Conservation (phyloP, 345 rosid genomes). For the Acer yangbiense region DNA sequence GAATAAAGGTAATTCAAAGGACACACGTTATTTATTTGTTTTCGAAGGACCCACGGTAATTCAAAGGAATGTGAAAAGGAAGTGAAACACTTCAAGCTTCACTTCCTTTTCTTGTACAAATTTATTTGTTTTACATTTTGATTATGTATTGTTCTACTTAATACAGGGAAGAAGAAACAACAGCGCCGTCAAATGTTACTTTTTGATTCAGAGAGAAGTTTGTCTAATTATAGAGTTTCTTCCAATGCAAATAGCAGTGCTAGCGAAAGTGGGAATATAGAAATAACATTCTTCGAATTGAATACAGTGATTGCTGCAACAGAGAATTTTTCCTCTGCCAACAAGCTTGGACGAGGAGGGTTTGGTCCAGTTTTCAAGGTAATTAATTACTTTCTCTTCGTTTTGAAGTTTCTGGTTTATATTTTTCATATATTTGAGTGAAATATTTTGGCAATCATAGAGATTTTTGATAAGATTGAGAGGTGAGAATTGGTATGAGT, state of each 20-base stretch:
- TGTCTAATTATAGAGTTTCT: background rate
- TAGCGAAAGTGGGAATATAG: background rate
- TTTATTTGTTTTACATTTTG: too few species aligned
- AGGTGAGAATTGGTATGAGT: too few species aligned
- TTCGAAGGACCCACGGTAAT: too few species aligned
- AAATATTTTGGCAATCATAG: too few species aligned
- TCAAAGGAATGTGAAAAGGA: too few species aligned
- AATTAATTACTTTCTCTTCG: background rate
- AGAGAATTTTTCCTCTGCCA: conserved; percentile 20
- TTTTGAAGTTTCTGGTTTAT: too few species aligned
- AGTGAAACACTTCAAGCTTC: too few species aligned
- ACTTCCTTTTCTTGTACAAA: too few species aligned
- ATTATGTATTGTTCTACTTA: too few species aligned
- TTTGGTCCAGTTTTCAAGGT: conserved; percentile 38
- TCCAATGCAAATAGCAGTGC: background rate
- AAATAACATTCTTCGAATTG: conserved; percentile 24
- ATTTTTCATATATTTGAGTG: too few species aligned
- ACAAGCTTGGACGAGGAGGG: conserved; percentile 31
- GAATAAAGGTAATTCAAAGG: background rate
- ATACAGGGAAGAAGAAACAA: background rate
- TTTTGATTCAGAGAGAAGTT: background rate
- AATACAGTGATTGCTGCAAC: conserved; percentile 24
- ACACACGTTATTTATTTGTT: background rate
- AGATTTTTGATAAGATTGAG: conserved; percentile 22
- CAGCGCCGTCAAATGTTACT: background rate